These are phyloP conservation scores for Lactifluus hygrophoroides DNA, from an alignment of 768 basidiomycete species.

Conservation along the genomic window DNA sequence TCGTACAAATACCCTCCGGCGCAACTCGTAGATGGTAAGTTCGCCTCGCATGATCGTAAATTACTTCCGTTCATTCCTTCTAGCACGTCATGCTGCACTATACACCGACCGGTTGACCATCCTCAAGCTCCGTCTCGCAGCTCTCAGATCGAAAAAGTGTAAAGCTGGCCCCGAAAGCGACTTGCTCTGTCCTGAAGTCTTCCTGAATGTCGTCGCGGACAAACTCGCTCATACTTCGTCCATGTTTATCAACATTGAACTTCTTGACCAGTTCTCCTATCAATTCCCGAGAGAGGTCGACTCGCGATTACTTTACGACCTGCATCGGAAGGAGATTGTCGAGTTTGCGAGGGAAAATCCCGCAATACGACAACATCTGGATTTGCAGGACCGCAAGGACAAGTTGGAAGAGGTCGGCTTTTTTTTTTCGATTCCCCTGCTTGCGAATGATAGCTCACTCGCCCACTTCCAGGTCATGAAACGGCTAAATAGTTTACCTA, in stretches of 20 bases:
- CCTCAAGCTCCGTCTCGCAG: constrained; percentile 77
- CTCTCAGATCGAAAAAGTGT: constrained; percentile 86
- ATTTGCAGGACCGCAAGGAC: constrained; percentile 94
- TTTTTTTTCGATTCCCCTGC: not conserved
- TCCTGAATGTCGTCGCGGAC: constrained; percentile 93
- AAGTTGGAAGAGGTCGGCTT: constrained; percentile 83
- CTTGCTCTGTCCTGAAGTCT: constrained; percentile 90
- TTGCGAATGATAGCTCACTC: not conserved
- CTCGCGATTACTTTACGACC: constrained; percentile 82
- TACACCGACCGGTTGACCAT: constrained; percentile 75
- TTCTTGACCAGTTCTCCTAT: constrained; percentile 98
- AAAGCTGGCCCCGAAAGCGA: constrained; percentile 80
- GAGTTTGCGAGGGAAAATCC: constrained; percentile 97
- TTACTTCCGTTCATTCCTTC: not conserved
- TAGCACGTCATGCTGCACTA: constrained; percentile 89
- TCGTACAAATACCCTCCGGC: constrained; percentile 88
- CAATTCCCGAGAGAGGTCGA: constrained; percentile 99
- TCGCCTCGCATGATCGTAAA: not conserved
- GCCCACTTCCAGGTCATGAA: constrained; percentile 68
- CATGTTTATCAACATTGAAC: constrained; percentile 98
- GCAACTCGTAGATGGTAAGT: constrained; percentile 84
- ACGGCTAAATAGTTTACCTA: constrained; percentile 85
- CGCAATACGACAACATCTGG: constrained; percentile 73
- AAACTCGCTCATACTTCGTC: constrained; percentile 93
- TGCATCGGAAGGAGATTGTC: constrained; percentile 84